These are phyloP conservation scores for Camellia japonica DNA, from an alignment of 148 eudicot genomes.

Conservation along the genomic window DNA sequence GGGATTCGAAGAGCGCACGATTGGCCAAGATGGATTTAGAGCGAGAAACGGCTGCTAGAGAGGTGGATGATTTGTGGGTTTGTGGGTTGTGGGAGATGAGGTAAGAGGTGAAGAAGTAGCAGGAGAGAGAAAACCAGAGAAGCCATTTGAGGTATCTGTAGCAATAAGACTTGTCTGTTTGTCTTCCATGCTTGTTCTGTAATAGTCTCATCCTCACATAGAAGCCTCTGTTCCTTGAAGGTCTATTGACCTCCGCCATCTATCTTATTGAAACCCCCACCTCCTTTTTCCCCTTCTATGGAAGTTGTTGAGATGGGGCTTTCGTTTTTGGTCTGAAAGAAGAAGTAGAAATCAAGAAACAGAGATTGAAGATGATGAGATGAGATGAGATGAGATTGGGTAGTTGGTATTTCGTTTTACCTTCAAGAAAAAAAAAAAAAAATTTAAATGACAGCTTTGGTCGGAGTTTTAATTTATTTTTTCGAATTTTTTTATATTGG, in stretches of 20 bases:
- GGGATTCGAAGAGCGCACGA: constrained; percentile 48
- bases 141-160: constrained; percentile 11
- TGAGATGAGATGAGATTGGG: background rate
- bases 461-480: background rate
- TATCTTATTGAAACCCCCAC: background rate
- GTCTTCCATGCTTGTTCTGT: constrained; percentile 11
- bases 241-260: constrained; percentile 17
- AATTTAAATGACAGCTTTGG: background rate
- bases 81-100: constrained; percentile 18
- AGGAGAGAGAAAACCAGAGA: constrained; percentile 18
- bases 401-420: constrained; percentile 18
- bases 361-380: background rate
- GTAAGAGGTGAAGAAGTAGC: constrained; percentile 15
- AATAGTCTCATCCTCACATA: constrained; percentile 47
- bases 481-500: background rate
- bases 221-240: constrained; percentile 36
- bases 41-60: constrained; percentile 11
- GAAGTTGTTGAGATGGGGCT: constrained; percentile 12
- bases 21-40: constrained; percentile 26
- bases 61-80: constrained; percentile 19
- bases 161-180: constrained; percentile 23
- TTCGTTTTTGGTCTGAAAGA: constrained; percentile 9
- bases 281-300: background rate
- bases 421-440: background rate
- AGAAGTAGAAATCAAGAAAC: constrained; percentile 19